Conservation (phyloP, 805 yeast genomes). For the Zygosaccharomyces lentus region DNA sequence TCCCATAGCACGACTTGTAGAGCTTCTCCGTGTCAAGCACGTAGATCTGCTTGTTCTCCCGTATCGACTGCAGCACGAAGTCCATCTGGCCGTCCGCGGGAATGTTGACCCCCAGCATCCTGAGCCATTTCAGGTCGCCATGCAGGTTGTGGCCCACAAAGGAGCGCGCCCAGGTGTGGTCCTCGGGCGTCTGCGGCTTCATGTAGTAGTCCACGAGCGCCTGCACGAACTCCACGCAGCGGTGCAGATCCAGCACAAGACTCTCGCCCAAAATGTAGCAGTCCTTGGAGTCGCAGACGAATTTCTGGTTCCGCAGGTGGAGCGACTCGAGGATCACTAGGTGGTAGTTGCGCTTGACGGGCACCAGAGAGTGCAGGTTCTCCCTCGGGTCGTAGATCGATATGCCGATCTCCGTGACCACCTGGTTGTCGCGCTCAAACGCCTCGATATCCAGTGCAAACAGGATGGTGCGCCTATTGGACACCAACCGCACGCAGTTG, state of each 20-base stretch:
- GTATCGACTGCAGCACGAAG: slow-evolving; percentile 4
- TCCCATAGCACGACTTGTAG: slow-evolving; percentile 40
- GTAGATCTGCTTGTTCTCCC: slow-evolving; percentile 8
- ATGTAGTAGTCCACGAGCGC: slow-evolving; percentile 43
- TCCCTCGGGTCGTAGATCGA: slow-evolving; percentile 52
- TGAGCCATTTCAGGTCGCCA: slow-evolving; percentile 54
- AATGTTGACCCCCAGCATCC: slow-evolving; percentile 43
- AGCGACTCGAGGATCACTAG: slow-evolving; percentile 44
- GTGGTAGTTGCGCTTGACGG: slow-evolving; percentile 41
- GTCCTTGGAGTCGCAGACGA: slow-evolving; percentile 50
- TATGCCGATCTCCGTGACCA: slow-evolving; percentile 55
- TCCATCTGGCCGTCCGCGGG: slow-evolving; percentile 30
- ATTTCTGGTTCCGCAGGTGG: slow-evolving; percentile 46
- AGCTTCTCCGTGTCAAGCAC: slow-evolving; percentile 48
- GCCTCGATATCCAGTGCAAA: slow-evolving; percentile 57
- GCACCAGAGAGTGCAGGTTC: slow-evolving; percentile 39
- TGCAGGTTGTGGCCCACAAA: slow-evolving; percentile 58
- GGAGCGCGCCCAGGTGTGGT: slow-evolving; percentile 30
- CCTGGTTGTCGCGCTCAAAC: slow-evolving; percentile 41
- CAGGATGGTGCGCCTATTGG: slow-evolving; percentile 31
- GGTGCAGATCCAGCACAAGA: slow-evolving; percentile 36
- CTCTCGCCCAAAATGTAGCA: slow-evolving; percentile 51
- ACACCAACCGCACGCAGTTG: slow-evolving; percentile 22
- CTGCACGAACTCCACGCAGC: slow-evolving; percentile 41
- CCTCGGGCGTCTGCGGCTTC: slow-evolving; percentile 26